Percentiles rank a stretch among this genome's conserved stretches.
These are phyloP conservation scores for Hypoxylon sp. DNA, from an alignment of 2,329 filamentous ascomycete genomes.

Conservation along the genomic window DNA sequence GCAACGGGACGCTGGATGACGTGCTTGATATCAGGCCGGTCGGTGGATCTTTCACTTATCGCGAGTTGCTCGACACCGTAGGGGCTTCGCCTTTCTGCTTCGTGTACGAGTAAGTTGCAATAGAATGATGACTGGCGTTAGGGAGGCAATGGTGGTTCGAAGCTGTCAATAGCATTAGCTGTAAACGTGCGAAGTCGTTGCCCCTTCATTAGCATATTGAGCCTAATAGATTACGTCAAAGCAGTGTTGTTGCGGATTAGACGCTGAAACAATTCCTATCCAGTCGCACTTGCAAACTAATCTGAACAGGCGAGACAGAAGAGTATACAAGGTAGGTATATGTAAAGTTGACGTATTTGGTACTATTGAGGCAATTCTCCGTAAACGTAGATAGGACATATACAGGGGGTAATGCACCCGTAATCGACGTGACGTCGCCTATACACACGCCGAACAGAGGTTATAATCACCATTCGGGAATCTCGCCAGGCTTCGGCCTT, in stretches of 20 bases:
- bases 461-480: slow-evolving; percentile 60
- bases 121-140: slow-evolving; percentile 21
- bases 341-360: slow-evolving; percentile 15
- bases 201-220: slow-evolving; percentile 9
- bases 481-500: slow-evolving; percentile 65
- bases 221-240: slow-evolving; percentile 23
- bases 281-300: slow-evolving; percentile 16
- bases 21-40: slow-evolving; percentile 51
- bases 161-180: neutral
- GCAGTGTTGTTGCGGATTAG: slow-evolving; percentile 3
- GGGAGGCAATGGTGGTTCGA: neutral
- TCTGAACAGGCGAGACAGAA: neutral
- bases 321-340: slow-evolving; percentile 16
- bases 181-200: slow-evolving; percentile 7
- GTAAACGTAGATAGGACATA: slow-evolving; percentile 18
- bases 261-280: slow-evolving; percentile 1
- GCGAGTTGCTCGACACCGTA: slow-evolving; percentile 59
- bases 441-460: slow-evolving; percentile 10
- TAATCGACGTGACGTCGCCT: neutral
- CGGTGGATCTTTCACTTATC: slow-evolving; percentile 49
- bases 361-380: slow-evolving; percentile 12
- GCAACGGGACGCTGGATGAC: slow-evolving; percentile 61
- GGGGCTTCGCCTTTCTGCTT: slow-evolving; percentile 61
- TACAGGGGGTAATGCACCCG: slow-evolving; percentile 25
- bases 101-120: slow-evolving; percentile 56